These are phyloP conservation scores for Pseudomonodictys pantanalensis DNA, from an alignment of 495 filamentous ascomycete species.

Conservation along the genomic window DNA sequence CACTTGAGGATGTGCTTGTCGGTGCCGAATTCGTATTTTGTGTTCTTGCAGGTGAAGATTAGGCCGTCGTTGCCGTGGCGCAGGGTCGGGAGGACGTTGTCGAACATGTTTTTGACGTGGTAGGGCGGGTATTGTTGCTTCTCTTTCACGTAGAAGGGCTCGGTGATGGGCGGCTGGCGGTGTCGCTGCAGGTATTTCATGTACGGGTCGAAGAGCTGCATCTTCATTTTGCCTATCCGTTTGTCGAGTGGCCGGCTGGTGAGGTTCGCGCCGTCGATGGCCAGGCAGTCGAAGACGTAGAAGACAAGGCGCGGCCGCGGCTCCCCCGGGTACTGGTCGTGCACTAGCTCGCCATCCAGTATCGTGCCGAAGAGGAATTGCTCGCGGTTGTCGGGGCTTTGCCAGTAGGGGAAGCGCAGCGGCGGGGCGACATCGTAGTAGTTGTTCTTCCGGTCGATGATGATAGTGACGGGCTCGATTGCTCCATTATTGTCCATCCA, in stretches of 20 bases:
- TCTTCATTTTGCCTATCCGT: constrained; percentile 79
- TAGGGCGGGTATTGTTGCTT: constrained; percentile 87
- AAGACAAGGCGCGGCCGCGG: constrained; percentile 69
- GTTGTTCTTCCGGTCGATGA: constrained; percentile 96
- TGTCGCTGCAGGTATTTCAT: constrained; percentile 58
- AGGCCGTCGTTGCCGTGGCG: constrained; percentile 93
- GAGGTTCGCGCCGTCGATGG: constrained; percentile 70
- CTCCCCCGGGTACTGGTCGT: constrained; percentile 63
- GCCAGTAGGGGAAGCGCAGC: constrained; percentile 75
- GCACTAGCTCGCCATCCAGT: constrained; percentile 89
- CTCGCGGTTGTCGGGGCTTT: constrained; percentile 53
- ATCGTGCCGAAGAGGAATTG: constrained; percentile 76
- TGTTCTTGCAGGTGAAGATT: constrained; percentile 89
- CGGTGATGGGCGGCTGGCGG: constrained; percentile 67
- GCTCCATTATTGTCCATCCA: constrained; percentile 49
- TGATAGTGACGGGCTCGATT: constrained; percentile 55
- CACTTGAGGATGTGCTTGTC: constrained; percentile 94
- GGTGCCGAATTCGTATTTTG: constrained; percentile 82
- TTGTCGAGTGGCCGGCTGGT: constrained; percentile 82
- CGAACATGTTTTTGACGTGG: constrained; percentile 86
- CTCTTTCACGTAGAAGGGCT: constrained; percentile 76
- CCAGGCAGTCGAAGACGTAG: constrained; percentile 83
- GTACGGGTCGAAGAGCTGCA: constrained; percentile 77
- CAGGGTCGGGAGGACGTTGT: constrained; percentile 73
- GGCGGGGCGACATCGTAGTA: constrained; percentile 72